Percentiles rank a stretch among this genome's conserved stretches.
Evolutionary conservation across 768 basidiomycete species (phyloP).

Genomic region (Mycena maculata): DNA sequence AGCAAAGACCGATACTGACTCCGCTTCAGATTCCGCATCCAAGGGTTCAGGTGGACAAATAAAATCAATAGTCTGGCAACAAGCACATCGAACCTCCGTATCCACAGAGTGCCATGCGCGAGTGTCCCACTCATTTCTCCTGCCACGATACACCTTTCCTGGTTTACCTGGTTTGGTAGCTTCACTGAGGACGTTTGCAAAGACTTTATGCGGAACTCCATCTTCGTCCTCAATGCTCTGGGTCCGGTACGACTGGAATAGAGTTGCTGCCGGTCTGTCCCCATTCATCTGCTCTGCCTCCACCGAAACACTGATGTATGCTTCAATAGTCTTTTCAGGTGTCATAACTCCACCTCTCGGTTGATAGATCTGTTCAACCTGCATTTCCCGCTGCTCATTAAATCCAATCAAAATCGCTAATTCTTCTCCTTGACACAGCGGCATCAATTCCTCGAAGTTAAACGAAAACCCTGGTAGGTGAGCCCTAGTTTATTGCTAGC

Average conservation of each 20-base stretch:
- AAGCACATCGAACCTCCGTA: neutral
- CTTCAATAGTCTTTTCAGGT: neutral
- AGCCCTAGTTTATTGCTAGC: constrained; percentile 14
- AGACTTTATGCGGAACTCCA: constrained; percentile 19
- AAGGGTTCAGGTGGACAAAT: neutral
- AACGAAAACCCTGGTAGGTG: constrained; percentile 18
- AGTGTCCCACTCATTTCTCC: neutral
- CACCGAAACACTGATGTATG: neutral
- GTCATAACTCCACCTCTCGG: neutral
- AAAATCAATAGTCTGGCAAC: constrained; percentile 13
- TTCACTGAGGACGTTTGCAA: constrained; percentile 22
- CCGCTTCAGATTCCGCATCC: neutral
- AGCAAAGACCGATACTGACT: constrained; percentile 9
- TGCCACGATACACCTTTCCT: no score
- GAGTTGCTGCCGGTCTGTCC: neutral
- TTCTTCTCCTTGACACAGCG: neutral
- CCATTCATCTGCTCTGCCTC: neutral
- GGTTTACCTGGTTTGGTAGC: no score
- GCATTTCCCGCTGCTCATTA: neutral
- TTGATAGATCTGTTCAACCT: neutral
- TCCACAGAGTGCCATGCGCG: neutral
- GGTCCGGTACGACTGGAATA: neutral
- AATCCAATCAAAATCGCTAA: neutral
- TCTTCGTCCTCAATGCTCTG: neutral
- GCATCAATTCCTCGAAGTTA: constrained; percentile 21